phyloP scores from a whole-genome alignment of 1,284 basidiomycete genomes.

The Paramarasmius palmivorus region DNA sequence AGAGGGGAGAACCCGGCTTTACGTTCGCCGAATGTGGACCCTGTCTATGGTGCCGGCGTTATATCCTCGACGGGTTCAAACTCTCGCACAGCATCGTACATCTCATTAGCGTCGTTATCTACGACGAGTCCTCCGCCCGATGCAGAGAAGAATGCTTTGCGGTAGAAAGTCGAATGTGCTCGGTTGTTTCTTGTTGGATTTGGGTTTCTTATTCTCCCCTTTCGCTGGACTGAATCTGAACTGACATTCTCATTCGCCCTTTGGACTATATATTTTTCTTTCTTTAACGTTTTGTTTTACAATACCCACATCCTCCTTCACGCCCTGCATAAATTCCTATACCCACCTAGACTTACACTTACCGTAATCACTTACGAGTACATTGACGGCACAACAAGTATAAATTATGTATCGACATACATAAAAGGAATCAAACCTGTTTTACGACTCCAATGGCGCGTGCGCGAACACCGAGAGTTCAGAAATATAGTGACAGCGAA shows the following conservation, averaged over 20 bases:
- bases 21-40: slow-evolving; percentile 19
- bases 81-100: slow-evolving; percentile 14
- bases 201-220: neutral
- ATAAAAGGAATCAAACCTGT: neutral
- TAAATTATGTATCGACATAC: neutral
- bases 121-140: neutral
- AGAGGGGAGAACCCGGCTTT: slow-evolving; percentile 19
- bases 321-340: neutral
- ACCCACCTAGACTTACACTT: neutral
- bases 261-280: neutral
- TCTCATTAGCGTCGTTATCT: slow-evolving; percentile 12
- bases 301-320: neutral
- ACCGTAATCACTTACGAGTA: slow-evolving; percentile 6
- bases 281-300: neutral
- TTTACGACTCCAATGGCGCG: neutral
- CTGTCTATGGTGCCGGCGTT: slow-evolving; percentile 13
- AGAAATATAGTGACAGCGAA: too few relatives aligned
- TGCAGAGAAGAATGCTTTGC: slow-evolving; percentile 1
- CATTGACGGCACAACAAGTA: neutral
- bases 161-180: neutral
- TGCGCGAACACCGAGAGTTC: neutral
- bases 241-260: neutral
- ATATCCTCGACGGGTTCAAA: slow-evolving; percentile 21
- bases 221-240: neutral
- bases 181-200: neutral